Evolutionary conservation across 192 early-diverging fungal species (phyloP).

Genomic region (Backusella psychrophila): DNA sequence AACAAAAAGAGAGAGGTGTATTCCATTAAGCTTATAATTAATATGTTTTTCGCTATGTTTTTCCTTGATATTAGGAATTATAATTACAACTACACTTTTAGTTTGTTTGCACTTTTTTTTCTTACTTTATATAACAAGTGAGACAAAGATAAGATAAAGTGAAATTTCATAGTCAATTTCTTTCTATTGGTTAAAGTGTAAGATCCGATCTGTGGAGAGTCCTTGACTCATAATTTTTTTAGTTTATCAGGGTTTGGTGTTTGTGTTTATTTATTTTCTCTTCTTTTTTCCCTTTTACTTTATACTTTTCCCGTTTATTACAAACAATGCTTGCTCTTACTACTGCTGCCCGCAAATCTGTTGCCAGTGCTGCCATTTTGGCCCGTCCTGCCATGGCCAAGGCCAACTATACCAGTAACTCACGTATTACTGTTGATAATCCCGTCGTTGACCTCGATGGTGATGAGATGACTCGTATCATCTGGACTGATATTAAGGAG

Average conservation of each 20-base stretch:
- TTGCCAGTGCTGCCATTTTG: neutral
- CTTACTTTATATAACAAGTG: neutral
- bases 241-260: neutral
- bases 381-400: conserved; percentile 5
- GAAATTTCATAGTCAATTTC: neutral
- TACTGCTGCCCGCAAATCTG: conserved; percentile 1
- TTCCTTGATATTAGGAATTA: neutral
- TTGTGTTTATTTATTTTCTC: neutral
- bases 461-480: conserved; percentile 99
- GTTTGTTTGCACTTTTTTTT: neutral
- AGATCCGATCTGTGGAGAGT: neutral
- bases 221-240: conserved; percentile 4
- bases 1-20: neutral
- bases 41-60: neutral
- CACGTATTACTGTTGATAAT: conserved; percentile 82
- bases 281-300: neutral
- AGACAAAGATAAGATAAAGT: conserved; percentile 9
- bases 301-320: neutral
- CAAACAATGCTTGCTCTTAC: conserved; percentile 1
- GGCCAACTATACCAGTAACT: conserved; percentile 17
- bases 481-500: conserved; percentile 93
- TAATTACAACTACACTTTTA: neutral
- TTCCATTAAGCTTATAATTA: neutral
- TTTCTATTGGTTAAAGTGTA: neutral
- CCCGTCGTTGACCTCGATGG: conserved; percentile 96